These are phyloP conservation scores for Annulohypoxylon stygium DNA, from an alignment of 495 filamentous ascomycete species.

Conservation along the genomic window DNA sequence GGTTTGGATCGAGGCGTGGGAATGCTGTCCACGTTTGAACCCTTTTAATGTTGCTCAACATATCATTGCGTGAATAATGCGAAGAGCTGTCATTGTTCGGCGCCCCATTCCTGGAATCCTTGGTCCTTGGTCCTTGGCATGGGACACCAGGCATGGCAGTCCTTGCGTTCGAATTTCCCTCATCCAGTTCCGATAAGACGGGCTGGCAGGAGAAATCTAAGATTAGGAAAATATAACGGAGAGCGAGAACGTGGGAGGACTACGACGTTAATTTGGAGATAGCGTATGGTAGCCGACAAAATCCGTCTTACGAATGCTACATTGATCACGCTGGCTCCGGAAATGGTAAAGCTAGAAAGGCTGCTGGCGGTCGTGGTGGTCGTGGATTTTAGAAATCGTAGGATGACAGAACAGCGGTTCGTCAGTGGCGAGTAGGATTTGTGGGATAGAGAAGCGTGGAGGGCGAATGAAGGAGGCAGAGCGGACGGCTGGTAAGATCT, in stretches of 20 bases:
- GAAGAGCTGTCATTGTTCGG: not conserved
- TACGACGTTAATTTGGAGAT: conserved; percentile 28
- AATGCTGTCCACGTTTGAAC: conserved; percentile 1
- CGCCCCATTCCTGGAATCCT: not conserved
- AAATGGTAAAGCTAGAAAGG: not conserved
- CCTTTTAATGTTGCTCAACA: conserved; percentile 6
- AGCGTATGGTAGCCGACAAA: conserved; percentile 24
- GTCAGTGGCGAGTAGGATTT: conserved; percentile 27
- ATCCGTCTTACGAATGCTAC: conserved; percentile 40
- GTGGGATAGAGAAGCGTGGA: conserved; percentile 27
- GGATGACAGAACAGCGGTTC: conserved; percentile 20
- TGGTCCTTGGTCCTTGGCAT: not conserved
- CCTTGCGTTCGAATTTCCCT: conserved; percentile 16
- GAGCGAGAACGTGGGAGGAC: conserved; percentile 29
- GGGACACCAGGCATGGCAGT: not conserved
- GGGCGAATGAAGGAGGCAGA: conserved; percentile 40
- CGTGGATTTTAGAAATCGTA: conserved; percentile 29
- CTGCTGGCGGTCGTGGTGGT: too few species aligned
- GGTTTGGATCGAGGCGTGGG: not conserved
- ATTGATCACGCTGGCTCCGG: conserved; percentile 7
- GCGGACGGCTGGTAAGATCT: conserved; percentile 27
- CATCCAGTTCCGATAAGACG: conserved; percentile 19
- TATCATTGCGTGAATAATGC: not conserved
- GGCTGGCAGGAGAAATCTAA: conserved; percentile 2
- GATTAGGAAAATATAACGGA: conserved; percentile 13